Conservation (phyloP, 495 filamentous ascomycete genomes). For the Cercophora sp. region DNA sequence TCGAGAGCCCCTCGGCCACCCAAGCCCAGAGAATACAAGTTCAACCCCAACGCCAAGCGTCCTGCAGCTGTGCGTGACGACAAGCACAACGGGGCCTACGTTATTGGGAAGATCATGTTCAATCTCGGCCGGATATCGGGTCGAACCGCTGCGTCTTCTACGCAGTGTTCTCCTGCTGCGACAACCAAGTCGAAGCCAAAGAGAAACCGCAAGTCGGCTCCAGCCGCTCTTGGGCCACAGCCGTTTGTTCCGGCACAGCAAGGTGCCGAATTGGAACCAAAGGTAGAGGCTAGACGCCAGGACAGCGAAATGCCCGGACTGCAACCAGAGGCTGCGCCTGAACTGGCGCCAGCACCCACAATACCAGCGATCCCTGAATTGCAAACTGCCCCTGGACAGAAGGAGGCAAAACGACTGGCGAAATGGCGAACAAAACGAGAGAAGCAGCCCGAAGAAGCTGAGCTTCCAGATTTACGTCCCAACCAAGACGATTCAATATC, state of each 20-base stretch:
- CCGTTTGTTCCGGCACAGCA: not conserved
- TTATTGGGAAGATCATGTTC: conserved; percentile 27
- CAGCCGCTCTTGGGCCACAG: conserved; percentile 12
- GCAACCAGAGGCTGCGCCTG: not conserved
- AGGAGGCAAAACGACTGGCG: not conserved
- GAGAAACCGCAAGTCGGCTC: conserved; percentile 27
- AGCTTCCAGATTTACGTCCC: no score
- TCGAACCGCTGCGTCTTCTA: not conserved
- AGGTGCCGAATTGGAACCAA: no score
- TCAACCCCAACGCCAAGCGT: conserved; percentile 31
- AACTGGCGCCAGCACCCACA: not conserved
- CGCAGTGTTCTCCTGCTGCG: conserved; percentile 2
- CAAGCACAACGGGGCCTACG: conserved; percentile 34
- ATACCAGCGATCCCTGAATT: no score
- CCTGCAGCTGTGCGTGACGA: conserved; percentile 33
- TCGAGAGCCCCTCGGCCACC: conserved; percentile 11
- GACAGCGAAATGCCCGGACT: not conserved
- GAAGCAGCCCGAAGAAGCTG: not conserved
- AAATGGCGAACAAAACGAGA: not conserved
- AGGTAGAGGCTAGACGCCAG: no score
- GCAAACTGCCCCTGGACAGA: not conserved
- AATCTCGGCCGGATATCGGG: conserved; percentile 24
- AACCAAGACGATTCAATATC: conserved; percentile 31
- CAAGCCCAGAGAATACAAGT: conserved; percentile 7
- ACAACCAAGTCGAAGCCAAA: conserved; percentile 20